A percentile compares a stretch with the other conserved stretches of the same genome.
These are phyloP conservation scores for Leucocoprinus birnbaumii DNA, from an alignment of 768 basidiomycete genomes.

Conservation along the genomic window DNA sequence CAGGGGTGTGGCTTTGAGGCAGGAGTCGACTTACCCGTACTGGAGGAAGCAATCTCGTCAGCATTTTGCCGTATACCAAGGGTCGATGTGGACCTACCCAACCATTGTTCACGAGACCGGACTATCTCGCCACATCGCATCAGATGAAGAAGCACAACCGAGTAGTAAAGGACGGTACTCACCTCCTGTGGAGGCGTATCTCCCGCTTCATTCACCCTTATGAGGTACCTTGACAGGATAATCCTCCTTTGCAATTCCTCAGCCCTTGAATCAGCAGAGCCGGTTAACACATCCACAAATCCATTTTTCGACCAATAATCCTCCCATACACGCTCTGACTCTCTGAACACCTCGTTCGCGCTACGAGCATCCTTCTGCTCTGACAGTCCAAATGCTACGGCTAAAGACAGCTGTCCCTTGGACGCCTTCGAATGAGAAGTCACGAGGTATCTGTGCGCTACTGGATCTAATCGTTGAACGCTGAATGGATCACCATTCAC, in stretches of 20 bases:
- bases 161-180: slow-evolving; percentile 15
- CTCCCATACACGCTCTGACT: slow-evolving; percentile 40
- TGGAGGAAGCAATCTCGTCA: slow-evolving; percentile 12
- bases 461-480: slow-evolving; percentile 39
- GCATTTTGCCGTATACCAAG: neutral
- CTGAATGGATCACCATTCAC: slow-evolving; percentile 36
- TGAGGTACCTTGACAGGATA: slow-evolving; percentile 51
- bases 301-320: slow-evolving; percentile 46
- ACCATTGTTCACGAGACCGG: slow-evolving; percentile 52
- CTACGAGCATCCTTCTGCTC: slow-evolving; percentile 17
- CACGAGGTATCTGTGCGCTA: slow-evolving; percentile 46
- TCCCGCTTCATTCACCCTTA: slow-evolving; percentile 59
- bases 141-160: neutral
- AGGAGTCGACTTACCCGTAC: slow-evolving; percentile 31
- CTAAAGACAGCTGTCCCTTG: slow-evolving; percentile 28
- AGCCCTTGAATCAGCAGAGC: slow-evolving; percentile 46
- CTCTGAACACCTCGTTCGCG: slow-evolving; percentile 23
- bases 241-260: slow-evolving; percentile 56
- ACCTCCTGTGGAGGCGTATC: slow-evolving; percentile 58
- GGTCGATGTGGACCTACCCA: slow-evolving; percentile 38
- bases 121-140: slow-evolving; percentile 24
- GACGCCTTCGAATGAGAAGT: slow-evolving; percentile 21
- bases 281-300: slow-evolving; percentile 50
- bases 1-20: neutral
- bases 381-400: slow-evolving; percentile 29